Conservation (phyloP, 257 asterid species). For the Perilla frutescens region DNA sequence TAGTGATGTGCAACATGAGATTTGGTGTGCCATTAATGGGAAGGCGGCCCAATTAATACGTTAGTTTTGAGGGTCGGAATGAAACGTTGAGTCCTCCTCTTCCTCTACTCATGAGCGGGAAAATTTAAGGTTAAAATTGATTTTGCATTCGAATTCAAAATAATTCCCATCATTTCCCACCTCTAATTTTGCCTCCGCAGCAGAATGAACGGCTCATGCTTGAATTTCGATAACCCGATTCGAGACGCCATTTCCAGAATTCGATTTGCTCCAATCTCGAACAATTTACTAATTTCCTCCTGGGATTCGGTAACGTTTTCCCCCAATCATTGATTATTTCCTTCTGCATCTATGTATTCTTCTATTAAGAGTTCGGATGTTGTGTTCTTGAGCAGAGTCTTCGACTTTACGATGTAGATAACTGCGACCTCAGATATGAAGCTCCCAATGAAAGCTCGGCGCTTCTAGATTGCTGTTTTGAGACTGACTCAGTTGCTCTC, state of each 20-base stretch:
- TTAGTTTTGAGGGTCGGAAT: no score
- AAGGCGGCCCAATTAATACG: no score
- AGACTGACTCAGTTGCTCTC: conserved; percentile 61
- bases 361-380: conserved; percentile 24
- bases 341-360: not conserved
- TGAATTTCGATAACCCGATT: conserved; percentile 59
- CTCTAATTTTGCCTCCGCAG: not conserved
- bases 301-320: conserved; percentile 74
- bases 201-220: conserved; percentile 51
- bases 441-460: conserved; percentile 50
- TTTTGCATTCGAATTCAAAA: conserved; percentile 21
- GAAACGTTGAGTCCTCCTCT: not conserved
- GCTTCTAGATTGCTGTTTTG: conserved; percentile 83
- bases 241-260: conserved; percentile 78
- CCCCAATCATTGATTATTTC: not conserved
- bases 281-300: conserved; percentile 78
- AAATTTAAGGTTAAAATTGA: conserved; percentile 20
- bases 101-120: conserved; percentile 22
- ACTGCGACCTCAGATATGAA: conserved; percentile 63
- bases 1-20: no score
- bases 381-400: conserved; percentile 57
- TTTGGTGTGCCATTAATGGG: no score
- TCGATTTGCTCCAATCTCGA: conserved; percentile 73
- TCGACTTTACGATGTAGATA: conserved; percentile 77
- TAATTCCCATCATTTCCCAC: not conserved